A percentile compares a stretch with the other conserved stretches of the same genome.
Conservation (phyloP, 2,329 filamentous ascomycete genomes). For the Penicillium decumbens region DNA sequence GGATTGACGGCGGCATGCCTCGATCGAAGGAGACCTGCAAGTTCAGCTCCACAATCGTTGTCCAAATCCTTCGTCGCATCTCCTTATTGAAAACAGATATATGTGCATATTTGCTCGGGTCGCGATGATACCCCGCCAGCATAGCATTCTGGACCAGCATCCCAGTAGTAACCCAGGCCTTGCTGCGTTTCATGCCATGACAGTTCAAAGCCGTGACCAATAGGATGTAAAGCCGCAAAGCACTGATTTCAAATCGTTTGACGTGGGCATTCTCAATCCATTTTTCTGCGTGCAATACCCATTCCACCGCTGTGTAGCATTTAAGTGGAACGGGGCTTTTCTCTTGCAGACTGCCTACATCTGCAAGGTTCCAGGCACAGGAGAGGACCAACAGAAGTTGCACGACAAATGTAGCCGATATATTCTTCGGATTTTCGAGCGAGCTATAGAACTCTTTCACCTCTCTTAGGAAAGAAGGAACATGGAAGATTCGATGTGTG, state of each 20-base stretch:
- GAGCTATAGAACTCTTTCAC: conserved; percentile 35
- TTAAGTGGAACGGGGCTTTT: conserved; percentile 27
- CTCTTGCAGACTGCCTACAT: conserved; percentile 25
- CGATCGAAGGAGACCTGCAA: conserved; percentile 53
- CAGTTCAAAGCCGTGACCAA: conserved; percentile 48
- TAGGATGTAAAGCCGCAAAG: conserved; percentile 51
- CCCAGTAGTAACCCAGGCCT: conserved; percentile 50
- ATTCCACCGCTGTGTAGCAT: conserved; percentile 51
- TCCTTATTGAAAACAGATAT: conserved; percentile 41
- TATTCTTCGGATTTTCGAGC: conserved; percentile 22
- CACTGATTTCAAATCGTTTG: conserved; percentile 49
- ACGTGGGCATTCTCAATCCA: conserved; percentile 73
- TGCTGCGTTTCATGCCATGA: conserved; percentile 51
- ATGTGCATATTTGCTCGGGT: conserved; percentile 30
- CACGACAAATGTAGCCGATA: conserved; percentile 32
- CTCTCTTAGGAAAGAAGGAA: conserved; percentile 39
- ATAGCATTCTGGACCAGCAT: conserved; percentile 52
- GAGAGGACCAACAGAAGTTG: conserved; percentile 39
- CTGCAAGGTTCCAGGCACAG: conserved; percentile 37
- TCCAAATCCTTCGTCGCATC: conserved; percentile 54
- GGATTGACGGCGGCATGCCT: conserved; percentile 50
- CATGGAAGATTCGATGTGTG: conserved; percentile 39
- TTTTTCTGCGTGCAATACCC: conserved; percentile 83
- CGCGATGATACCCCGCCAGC: conserved; percentile 50
- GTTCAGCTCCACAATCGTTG: conserved; percentile 54